Evolutionary conservation across 495 filamentous ascomycete species (phyloP), one percentile per base, ranked within the genome.

Genomic region (Trichoderma asperelloides): DNA sequence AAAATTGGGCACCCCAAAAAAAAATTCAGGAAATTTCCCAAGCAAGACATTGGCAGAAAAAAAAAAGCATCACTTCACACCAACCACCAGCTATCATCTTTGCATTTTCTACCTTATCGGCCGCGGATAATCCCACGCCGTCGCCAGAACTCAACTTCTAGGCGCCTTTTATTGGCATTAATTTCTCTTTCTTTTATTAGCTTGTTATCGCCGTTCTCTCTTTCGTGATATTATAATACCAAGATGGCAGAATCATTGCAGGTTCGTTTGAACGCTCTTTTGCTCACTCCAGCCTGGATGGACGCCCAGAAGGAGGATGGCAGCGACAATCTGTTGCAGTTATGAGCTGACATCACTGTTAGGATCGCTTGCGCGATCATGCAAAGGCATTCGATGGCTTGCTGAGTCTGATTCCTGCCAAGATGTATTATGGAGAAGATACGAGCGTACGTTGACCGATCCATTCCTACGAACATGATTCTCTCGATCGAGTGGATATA

Each of bases 371-470:
- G 70, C 88, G 87, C 75, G 89, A 86, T 77, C 91, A 96, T 74
- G 87, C 91, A 40, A 84, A 89, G 76, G 88, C 93, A 68, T 97
- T 98, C 74, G 89, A 97, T 75, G 92, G 93, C 66, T 78, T 98
- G 21, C 83, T 98, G 69, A 94, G 93, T 30, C 81, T 98, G 62
- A 97, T 96, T 72, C 95, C 95, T 33, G 93, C 92, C 25, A 93
- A 94, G 76, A 87, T 90, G 71, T 97, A 97, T 78, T 96, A 95
- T 74, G 91, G 88, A 47, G 88, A 93, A 71, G 92, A 96, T 71
- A 88, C 80, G 49, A 93, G 80, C 78, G 93, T 97, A 88, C 71
- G 91, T 62, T 63, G 15, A 62, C 51, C 25, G 43, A 49, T 15
- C 65, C 16, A 57, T 9, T 30, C 55, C 25, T 60, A 7, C 25